Evolutionary conservation across 768 basidiomycete genomes (phyloP), one percentile per base, ranked within the genome.

Genomic region (Lentinus brumalis): DNA sequence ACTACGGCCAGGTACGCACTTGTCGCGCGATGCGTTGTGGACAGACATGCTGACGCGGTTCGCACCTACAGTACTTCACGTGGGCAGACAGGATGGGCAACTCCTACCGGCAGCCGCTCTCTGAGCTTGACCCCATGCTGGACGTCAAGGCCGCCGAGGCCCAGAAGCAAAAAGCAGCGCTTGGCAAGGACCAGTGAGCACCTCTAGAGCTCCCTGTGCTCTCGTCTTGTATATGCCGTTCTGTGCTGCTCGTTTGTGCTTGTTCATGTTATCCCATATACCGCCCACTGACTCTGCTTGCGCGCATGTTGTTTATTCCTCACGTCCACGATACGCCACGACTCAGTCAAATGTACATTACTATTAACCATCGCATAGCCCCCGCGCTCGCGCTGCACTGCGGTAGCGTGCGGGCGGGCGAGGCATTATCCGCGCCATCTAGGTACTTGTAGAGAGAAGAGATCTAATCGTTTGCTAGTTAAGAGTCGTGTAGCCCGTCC

Each of bases 91-190:
- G 86, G 49, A 79, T 79, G 57, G 87, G 86, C 57, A 87, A 86
- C 49, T 95, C 94, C 14, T 98, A 98, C 76, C 89, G 95, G 45
- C 88, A 95, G 60, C 97, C 97, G 4, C 84, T 85, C 51, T 84
- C 88, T 2, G 79, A 81, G 46, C 84, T 96, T 35, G 97, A 99
- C 71, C 97, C 96, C 3, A 69, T 97, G 50, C 79, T 91, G 31
- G 90, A 93, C 65, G 82, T 91, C 63, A 77, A 80, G 66, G 69
- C 64, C 41, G 56, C 50, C 4, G 65, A 73, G 54, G 70, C 77
- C 16, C 65, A 71, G 52, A 73, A 76, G 58, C 51, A 63, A 56
- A 69, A 70, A 65, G 46, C 49, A 7, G 63, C 63, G n/a, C 60
- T 66, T 10, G 71, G 69, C 18, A 70, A 71, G 65, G 59, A 67